Base-by-base conservation (phyloP, 805 yeast species). In the Vanderwaltozyma verrucispora region DNA sequence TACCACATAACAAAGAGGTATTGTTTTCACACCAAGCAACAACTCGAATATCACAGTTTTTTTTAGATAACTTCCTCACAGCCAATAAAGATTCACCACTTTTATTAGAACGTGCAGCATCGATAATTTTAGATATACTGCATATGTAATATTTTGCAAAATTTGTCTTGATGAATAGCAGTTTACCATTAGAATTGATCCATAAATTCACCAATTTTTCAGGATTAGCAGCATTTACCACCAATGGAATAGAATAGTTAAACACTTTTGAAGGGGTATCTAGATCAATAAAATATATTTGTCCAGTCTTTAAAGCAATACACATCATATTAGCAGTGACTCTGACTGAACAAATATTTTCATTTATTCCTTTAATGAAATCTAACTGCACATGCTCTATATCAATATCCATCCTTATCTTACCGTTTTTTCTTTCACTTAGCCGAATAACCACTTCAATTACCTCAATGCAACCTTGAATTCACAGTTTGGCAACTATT, bases 241-340 rank as follows among this genome's bases (percentile, higher is more conserved):
- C 28, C 17, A 53, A 40, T 0, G 71, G 61, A 2, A 68, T 41
- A 11, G 54, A 56, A n/a, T 65, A 50, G 18, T 56, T 60, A 30
- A 65, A 68, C 5, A 82, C 77, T 7, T 64, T 65, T 26, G 79
- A 74, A 1, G 92, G 92, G 35, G 67, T 67, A 35, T 74, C 77
- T 44, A 82, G 59, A 47, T 80, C 76, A 24, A 83, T 80, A n/a
- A 80, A 59, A 45, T 72, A 72, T n/a, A 82, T 57, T 13, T 66
- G 50, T 1, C 80, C 79, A 8, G 68, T 58, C 34, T 62, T 62
- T 39, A 76, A 62, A 0, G 78, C 74, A 33, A 81, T 59, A 39
- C 72, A 68, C 28, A 82, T 67, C 5, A 71, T 58, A 47, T 81
- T 80, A 41, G 67, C 64, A 17, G 68, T 59, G 5, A 78, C 85